phyloP scores from a whole-genome alignment of 257 asterid genomes.

The Solanum etuberosum region DNA sequence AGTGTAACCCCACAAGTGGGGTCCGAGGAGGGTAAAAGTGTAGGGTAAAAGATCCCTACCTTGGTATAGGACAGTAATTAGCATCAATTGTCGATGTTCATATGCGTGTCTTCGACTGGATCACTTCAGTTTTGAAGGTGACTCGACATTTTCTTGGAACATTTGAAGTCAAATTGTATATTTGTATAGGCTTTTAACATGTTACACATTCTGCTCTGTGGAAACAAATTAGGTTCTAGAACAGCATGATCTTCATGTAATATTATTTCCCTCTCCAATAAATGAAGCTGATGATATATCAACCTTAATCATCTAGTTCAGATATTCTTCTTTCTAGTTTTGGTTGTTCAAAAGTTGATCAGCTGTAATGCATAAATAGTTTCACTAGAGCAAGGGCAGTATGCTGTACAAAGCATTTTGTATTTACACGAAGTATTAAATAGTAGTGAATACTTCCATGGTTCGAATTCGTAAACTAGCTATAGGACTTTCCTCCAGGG shows the following conservation, averaged over 20 bases:
- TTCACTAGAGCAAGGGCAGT: too few relatives aligned
- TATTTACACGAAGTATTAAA: too few relatives aligned
- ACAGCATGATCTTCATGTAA: neutral
- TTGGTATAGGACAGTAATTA: neutral
- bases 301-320: neutral
- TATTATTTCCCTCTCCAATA: neutral
- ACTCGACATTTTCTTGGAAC: neutral
- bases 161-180: neutral
- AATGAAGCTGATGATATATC: neutral
- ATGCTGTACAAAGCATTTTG: too few relatives aligned
- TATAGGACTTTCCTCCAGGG: too few relatives aligned
- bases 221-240: neutral
- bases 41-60: neutral
- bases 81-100: neutral
- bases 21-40: neutral
- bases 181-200: neutral
- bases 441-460: too few relatives aligned
- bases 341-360: neutral
- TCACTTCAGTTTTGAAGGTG: neutral
- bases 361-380: neutral
- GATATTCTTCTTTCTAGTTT: neutral
- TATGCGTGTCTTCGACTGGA: neutral
- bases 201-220: neutral
- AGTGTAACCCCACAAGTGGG: neutral
- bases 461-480: too few relatives aligned